Conservation (phyloP, 2,329 filamentous ascomycete species). For the Colletotrichum costaricense region DNA sequence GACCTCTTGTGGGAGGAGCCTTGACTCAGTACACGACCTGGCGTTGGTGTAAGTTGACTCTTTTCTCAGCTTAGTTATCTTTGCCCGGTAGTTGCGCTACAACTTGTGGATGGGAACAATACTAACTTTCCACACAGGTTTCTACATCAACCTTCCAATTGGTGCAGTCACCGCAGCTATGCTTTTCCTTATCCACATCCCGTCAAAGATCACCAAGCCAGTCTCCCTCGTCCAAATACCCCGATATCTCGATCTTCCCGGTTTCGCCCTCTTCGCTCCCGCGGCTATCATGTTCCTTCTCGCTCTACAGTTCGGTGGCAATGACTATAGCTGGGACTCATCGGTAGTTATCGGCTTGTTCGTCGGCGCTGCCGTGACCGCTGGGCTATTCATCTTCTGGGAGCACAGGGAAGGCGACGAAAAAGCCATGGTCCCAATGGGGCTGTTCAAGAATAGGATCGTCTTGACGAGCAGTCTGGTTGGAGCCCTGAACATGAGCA, state of each 20-base stretch:
- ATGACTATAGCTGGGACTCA: conserved; percentile 52
- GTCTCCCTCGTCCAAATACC: conserved; percentile 42
- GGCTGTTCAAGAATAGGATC: conserved; percentile 54
- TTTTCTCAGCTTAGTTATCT: no score
- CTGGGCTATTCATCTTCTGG: conserved; percentile 52
- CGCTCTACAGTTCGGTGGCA: conserved; percentile 57
- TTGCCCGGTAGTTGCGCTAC: no score
- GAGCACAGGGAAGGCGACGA: conserved; percentile 55
- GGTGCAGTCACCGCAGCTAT: conserved; percentile 49
- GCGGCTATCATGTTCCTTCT: conserved; percentile 55
- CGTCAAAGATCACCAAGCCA: conserved; percentile 48
- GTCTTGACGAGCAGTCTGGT: conserved; percentile 56
- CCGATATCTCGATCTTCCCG: conserved; percentile 52
- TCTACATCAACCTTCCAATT: conserved; percentile 60
- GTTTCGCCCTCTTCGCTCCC: conserved; percentile 56
- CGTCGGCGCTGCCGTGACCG: conserved; percentile 46
- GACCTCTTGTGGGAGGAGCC: conserved; percentile 58
- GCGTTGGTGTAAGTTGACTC: conserved; percentile 53
- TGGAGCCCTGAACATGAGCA: conserved; percentile 54
- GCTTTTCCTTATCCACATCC: conserved; percentile 47
- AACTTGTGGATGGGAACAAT: not conserved
- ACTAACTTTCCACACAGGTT: conserved; percentile 41
- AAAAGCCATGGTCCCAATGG: conserved; percentile 59
- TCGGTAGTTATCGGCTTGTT: conserved; percentile 53
- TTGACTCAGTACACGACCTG: conserved; percentile 51